phyloP scores from a whole-genome alignment of 2,329 filamentous ascomycete genomes.

The Phoma sp. region DNA sequence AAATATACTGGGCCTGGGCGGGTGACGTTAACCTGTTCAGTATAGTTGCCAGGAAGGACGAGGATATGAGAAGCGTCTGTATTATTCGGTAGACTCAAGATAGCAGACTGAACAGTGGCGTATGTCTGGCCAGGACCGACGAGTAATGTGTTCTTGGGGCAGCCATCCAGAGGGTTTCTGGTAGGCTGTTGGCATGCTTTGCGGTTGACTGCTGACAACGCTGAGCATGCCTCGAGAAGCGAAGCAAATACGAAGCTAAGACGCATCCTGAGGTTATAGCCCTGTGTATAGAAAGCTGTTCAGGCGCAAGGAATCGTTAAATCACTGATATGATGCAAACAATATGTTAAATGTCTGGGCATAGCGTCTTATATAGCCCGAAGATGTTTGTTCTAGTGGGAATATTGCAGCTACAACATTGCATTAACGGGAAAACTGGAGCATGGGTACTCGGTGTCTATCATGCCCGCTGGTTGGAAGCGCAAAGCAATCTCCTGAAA shows the following conservation, averaged over 20 bases:
- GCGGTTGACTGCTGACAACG: conserved; percentile 26
- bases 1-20: conserved; percentile 67
- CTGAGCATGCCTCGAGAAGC: conserved; percentile 25
- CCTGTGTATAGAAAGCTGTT: not conserved
- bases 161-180: conserved; percentile 48
- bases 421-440: conserved; percentile 1
- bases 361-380: conserved; percentile 5
- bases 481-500: conserved; percentile 10
- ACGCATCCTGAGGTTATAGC: conserved; percentile 21
- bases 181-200: conserved; percentile 50
- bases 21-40: conserved; percentile 71
- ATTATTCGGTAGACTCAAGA: conserved; percentile 56
- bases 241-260: conserved; percentile 8
- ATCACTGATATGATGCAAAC: no score
- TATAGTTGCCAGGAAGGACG: conserved; percentile 67
- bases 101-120: conserved; percentile 57
- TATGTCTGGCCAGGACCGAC: conserved; percentile 36
- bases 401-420: no score
- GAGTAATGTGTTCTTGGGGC: conserved; percentile 44
- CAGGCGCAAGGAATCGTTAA: no score
- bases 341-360: conserved; percentile 9
- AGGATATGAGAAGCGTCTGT: conserved; percentile 62
- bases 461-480: not conserved
- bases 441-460: not conserved
- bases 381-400: no score